Conservation (phyloP, 2,329 filamentous ascomycete species). For the Aureobasidium sp. region DNA sequence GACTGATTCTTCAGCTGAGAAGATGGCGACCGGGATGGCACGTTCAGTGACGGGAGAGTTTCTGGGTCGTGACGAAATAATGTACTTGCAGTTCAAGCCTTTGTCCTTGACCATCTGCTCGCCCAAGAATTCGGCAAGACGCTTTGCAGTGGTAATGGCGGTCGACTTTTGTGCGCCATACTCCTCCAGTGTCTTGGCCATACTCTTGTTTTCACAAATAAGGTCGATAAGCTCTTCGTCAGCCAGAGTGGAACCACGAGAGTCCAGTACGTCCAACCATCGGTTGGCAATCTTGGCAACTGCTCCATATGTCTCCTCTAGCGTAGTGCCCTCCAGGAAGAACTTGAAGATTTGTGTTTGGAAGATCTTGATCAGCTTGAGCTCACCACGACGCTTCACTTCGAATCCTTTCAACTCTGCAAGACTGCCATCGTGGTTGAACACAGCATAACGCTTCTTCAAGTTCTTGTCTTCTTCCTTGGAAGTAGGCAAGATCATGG, state of each 20-base stretch:
- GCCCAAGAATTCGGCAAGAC: constrained; percentile 89
- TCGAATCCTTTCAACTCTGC: constrained; percentile 97
- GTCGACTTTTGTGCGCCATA: constrained; percentile 95
- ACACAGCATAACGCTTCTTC: constrained; percentile 98
- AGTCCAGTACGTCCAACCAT: constrained; percentile 92
- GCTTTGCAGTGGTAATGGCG: constrained; percentile 95
- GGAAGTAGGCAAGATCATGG: constrained; percentile 94
- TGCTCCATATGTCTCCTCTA: constrained; percentile 80
- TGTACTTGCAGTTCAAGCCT: constrained; percentile 98
- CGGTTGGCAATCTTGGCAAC: constrained; percentile 93
- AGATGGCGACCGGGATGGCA: constrained; percentile 91
- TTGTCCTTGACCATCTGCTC: constrained; percentile 99
- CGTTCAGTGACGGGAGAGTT: constrained; percentile 90
- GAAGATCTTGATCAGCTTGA: constrained; percentile 99
- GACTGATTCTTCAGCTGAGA: constrained; percentile 81
- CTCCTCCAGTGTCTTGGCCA: constrained; percentile 94
- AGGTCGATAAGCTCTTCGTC: constrained; percentile 97
- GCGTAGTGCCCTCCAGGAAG: constrained; percentile 82
- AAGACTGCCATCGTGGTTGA: constrained; percentile 93
- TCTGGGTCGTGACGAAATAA: constrained; percentile 81
- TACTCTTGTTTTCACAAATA: constrained; percentile 99
- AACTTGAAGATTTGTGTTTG: constrained; percentile 99
- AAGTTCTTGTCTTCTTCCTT: constrained; percentile 99
- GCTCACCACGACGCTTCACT: constrained; percentile 90
- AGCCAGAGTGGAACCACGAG: constrained; percentile 77